Conservation (phyloP, 768 basidiomycete genomes). For the Strobilomyces confusus region DNA sequence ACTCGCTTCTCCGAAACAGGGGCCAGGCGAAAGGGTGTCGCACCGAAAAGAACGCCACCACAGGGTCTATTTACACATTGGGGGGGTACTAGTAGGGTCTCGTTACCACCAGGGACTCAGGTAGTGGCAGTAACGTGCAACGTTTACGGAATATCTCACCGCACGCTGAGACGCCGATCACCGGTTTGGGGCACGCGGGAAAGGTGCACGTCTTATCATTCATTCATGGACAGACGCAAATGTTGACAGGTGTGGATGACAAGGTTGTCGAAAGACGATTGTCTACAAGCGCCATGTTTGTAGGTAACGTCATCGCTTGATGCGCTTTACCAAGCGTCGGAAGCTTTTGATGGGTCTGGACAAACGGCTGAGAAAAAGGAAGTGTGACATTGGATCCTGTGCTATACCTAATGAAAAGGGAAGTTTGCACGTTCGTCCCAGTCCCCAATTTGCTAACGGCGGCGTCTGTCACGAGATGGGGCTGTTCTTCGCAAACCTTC, state of each 20-base stretch:
- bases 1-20: slow-evolving; percentile 9
- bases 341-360: background rate
- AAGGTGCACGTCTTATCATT: slow-evolving; percentile 1
- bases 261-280: background rate
- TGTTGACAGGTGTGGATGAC: slow-evolving; percentile 1
- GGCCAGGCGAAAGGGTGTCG: background rate
- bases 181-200: background rate
- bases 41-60: slow-evolving; percentile 6
- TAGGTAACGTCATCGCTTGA: background rate
- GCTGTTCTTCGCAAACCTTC: slow-evolving; percentile 3
- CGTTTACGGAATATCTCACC: slow-evolving; percentile 14
- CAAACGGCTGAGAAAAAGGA: background rate
- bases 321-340: background rate
- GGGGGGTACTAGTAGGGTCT: slow-evolving; percentile 4
- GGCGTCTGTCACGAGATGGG: background rate
- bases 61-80: slow-evolving; percentile 16
- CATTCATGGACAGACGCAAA: background rate
- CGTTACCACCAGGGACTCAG: slow-evolving; percentile 14
- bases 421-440: background rate
- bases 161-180: slow-evolving; percentile 14
- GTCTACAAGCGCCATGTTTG: background rate
- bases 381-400: background rate
- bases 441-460: background rate
- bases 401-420: background rate
- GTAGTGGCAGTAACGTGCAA: slow-evolving; percentile 9